Evolutionary conservation across 768 basidiomycete species (phyloP), one percentile per base, ranked within the genome.

Genomic region (Clathrus columnatus): DNA sequence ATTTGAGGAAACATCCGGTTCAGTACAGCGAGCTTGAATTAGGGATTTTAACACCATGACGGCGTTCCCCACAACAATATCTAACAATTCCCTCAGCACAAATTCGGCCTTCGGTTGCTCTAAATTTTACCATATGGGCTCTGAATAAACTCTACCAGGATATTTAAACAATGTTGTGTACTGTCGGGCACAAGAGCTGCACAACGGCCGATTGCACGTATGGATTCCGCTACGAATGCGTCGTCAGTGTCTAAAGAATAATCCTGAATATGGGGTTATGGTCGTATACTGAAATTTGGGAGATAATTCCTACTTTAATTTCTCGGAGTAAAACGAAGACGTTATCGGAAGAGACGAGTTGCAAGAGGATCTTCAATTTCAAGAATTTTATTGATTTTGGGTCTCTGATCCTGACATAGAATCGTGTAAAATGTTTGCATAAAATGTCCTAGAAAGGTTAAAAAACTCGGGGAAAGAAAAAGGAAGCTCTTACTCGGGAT

Each of bases 31-130:
- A 36, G 36, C 4, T 59, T 94, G 88, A 17, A 95, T 83, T 23
- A 96, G 80, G 20, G 81, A 75, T 68, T 95, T 93, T 48, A 96
- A 78, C 7, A 91, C 89, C 47, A 92, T 69, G 32, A 97, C 87
- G 1, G 91, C 86, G 57, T 78, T 84, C 61, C 82, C 84, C 30
- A 92, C 86, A 11, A 91, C 79, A 2, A 75, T 69, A 63, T 91
- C 93, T 94, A 48, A 18, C 36, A 42, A 36, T 27, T 29, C 20
- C 43, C 16, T 48, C 7, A 28, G 43, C n/a, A 51, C 7, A 28
- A 36, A 36, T 50, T 30, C 42, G 43, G 24, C 50, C 57, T 28
- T 11, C 29, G 24, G 17, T 11, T 23, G 32, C n/a, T n/a, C n/a
- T n/a, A 27, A 20, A 6, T 68, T 80, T 50, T 62, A 83, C 93